A percentile compares a stretch with the other conserved stretches of the same genome.
These are phyloP conservation scores for Amphicarpaea edgeworthii DNA, from an alignment of 306 rosid genomes.

Conservation along the genomic window DNA sequence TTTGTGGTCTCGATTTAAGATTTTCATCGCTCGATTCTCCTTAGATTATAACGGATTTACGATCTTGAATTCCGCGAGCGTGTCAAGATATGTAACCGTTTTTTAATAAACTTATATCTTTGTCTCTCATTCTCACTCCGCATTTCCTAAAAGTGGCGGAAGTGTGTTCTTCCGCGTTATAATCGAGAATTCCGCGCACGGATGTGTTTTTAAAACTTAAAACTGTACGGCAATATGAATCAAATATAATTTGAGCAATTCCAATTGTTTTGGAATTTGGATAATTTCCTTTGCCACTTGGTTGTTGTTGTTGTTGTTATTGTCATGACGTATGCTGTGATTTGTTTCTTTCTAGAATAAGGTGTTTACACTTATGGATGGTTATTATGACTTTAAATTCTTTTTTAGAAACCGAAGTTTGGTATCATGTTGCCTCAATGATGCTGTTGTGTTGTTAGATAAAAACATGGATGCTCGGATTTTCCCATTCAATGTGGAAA, in stretches of 20 bases:
- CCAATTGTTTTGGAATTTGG: neutral
- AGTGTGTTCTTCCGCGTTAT: neutral
- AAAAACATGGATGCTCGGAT: neutral
- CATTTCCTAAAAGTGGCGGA: neutral
- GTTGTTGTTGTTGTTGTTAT: no score
- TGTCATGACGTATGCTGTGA: no score
- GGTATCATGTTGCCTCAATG: conserved; percentile 22
- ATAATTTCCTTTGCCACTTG: neutral
- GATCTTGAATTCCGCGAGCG: neutral
- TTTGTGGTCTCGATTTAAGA: conserved; percentile 27
- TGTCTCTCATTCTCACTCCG: neutral
- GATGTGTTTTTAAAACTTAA: neutral
- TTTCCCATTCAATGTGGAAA: neutral
- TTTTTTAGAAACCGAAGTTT: neutral
- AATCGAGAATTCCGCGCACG: neutral
- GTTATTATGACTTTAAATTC: neutral
- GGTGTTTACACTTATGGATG: neutral
- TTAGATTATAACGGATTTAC: neutral
- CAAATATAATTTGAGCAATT: neutral
- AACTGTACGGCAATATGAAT: neutral
- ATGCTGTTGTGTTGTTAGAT: neutral
- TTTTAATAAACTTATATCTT: neutral
- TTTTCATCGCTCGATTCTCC: conserved; percentile 15
- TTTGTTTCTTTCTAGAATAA: neutral
- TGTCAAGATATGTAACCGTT: neutral